Conservation (phyloP, 106 monocot species). For the Dendrobium nobile region DNA sequence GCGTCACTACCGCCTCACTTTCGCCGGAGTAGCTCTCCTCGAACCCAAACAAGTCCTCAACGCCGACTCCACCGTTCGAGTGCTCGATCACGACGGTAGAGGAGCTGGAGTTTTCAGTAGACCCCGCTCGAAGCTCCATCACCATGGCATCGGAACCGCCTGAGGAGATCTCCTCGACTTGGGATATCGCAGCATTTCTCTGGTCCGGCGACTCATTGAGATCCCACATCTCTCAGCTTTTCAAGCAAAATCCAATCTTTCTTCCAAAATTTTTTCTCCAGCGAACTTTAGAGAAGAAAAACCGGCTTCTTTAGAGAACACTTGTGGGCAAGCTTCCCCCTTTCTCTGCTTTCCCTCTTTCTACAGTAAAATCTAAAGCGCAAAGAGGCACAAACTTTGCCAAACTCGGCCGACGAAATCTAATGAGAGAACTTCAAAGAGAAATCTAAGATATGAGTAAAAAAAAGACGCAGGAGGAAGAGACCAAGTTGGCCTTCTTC, state of each 20-base stretch:
- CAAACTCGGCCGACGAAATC: not conserved
- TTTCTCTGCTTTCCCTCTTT: not conserved
- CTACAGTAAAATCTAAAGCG: not conserved
- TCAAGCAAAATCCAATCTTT: not conserved
- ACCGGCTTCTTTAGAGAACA: not conserved
- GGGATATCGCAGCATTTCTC: not conserved
- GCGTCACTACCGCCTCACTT: constrained; percentile 15
- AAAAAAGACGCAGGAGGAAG: not conserved
- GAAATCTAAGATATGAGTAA: not conserved
- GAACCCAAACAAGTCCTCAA: not conserved
- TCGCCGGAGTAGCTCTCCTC: not conserved
- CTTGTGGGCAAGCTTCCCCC: not conserved
- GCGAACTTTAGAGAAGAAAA: not conserved
- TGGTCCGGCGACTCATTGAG: constrained; percentile 46
- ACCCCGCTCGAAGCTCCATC: constrained; percentile 4
- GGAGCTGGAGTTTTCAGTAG: constrained; percentile 25
- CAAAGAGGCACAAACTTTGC: not conserved
- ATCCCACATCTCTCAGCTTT: constrained; percentile 39
- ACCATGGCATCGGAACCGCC: not conserved
- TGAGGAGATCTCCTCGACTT: constrained; percentile 4
- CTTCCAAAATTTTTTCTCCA: not conserved
- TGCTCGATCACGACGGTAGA: constrained; percentile 18
- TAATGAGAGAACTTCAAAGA: constrained; percentile 1
- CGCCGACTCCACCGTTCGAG: constrained; percentile 4
- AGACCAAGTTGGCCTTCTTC: too few relatives aligned